phyloP scores from a whole-genome alignment of 768 basidiomycete genomes.

The Lentinula sp. region DNA sequence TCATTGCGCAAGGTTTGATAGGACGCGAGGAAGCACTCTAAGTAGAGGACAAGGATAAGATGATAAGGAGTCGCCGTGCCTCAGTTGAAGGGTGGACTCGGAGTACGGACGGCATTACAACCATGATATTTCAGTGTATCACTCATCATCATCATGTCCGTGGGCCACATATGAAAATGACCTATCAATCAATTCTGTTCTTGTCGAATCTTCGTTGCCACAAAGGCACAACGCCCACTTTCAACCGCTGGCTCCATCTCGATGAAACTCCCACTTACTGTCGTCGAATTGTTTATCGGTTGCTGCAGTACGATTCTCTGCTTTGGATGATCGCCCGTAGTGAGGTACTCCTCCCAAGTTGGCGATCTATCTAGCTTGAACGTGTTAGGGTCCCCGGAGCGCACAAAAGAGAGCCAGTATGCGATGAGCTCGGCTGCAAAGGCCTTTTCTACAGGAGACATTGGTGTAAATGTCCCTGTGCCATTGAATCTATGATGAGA shows the following conservation, averaged over 20 bases:
- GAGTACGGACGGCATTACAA: background rate
- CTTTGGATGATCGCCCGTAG: constrained; percentile 9
- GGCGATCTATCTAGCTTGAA: constrained; percentile 48
- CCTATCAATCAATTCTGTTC: constrained; percentile 26
- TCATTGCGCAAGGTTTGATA: background rate
- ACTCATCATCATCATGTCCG: background rate
- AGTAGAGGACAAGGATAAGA: background rate
- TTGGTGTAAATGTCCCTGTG: constrained; percentile 39
- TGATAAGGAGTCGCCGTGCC: background rate
- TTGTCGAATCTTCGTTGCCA: constrained; percentile 23
- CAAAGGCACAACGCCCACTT: constrained; percentile 30
- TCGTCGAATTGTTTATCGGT: constrained; percentile 19
- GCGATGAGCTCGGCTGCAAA: constrained; percentile 58
- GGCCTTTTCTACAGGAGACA: constrained; percentile 38
- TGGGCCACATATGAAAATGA: background rate
- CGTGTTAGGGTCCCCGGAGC: constrained; percentile 48
- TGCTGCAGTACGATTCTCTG: constrained; percentile 43
- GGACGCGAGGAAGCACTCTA: background rate
- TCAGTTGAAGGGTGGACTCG: too few species aligned
- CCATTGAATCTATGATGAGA: constrained; percentile 40
- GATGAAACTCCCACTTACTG: constrained; percentile 32
- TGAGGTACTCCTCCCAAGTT: constrained; percentile 36
- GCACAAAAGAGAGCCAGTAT: constrained; percentile 65
- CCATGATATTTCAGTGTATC: background rate
- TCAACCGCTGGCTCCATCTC: constrained; percentile 33